Evolutionary conservation across 2,329 filamentous ascomycete species (phyloP).

Genomic region (Fusarium sp.): DNA sequence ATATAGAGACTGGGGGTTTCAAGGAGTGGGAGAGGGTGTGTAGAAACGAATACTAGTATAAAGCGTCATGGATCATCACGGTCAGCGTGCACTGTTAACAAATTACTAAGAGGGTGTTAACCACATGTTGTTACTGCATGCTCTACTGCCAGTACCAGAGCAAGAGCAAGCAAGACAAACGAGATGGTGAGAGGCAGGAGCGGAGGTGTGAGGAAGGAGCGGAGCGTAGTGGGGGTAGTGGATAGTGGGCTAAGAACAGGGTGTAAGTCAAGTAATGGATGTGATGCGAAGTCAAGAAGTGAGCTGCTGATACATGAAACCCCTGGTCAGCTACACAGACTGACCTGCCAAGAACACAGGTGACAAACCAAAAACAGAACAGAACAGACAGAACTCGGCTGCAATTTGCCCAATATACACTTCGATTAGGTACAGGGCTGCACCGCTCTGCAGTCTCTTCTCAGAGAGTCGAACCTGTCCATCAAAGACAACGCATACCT

Average conservation of each 20-base stretch:
- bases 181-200: slow-evolving; percentile 33
- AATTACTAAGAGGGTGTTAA: slow-evolving; percentile 1
- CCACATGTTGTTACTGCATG: neutral
- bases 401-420: neutral
- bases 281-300: slow-evolving; percentile 3
- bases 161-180: slow-evolving; percentile 20
- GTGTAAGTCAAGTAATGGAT: slow-evolving; percentile 7
- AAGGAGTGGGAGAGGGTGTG: slow-evolving; percentile 30
- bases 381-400: slow-evolving; percentile 1
- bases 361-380: slow-evolving; percentile 6
- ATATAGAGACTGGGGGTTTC: slow-evolving; percentile 46
- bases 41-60: slow-evolving; percentile 16
- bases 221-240: slow-evolving; percentile 11
- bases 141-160: neutral
- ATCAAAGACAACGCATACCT: slow-evolving; percentile 8
- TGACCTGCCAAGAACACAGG: slow-evolving; percentile 8
- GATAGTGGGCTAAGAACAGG: slow-evolving; percentile 7
- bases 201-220: slow-evolving; percentile 14
- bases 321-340: slow-evolving; percentile 22
- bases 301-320: slow-evolving; percentile 34
- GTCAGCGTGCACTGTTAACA: slow-evolving; percentile 30
- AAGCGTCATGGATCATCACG: slow-evolving; percentile 30
- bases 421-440: slow-evolving; percentile 24
- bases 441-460: slow-evolving; percentile 5
- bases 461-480: slow-evolving; percentile 4